phyloP scores from a whole-genome alignment of 164 flowering plant species.

The Pachysandra terminalis region DNA sequence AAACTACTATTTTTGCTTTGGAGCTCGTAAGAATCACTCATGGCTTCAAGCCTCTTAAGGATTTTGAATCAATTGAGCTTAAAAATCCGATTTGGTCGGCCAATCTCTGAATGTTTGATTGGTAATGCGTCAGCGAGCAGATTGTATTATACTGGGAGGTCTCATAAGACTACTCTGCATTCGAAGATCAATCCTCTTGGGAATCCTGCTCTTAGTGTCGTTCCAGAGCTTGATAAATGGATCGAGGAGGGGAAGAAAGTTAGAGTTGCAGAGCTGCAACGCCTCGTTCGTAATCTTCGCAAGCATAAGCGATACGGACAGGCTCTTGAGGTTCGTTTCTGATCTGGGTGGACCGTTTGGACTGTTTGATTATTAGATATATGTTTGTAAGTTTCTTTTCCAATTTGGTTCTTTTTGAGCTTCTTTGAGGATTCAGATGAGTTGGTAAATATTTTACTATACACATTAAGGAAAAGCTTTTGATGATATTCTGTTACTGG shows the following conservation, averaged over 20 bases:
- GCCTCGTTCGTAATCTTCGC: conserved; percentile 65
- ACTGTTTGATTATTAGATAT: background rate
- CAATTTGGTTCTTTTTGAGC: background rate
- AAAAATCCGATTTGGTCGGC: background rate
- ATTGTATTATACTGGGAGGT: conserved; percentile 28
- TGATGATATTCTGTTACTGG: background rate
- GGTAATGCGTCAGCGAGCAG: conserved; percentile 9
- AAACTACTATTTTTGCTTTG: too few species aligned
- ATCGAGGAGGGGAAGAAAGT: conserved; percentile 41
- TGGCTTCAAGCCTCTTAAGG: conserved; percentile 2
- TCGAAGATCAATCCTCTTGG: conserved; percentile 60
- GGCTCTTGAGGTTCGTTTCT: conserved; percentile 62
- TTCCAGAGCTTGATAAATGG: conserved; percentile 71
- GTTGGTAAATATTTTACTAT: too few species aligned
- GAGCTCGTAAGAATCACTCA: background rate
- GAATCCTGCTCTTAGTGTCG: conserved; percentile 34
- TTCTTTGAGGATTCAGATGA: too few species aligned
- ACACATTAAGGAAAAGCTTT: too few species aligned
- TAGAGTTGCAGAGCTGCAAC: conserved; percentile 46
- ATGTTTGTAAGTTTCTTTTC: background rate
- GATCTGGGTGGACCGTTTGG: background rate
- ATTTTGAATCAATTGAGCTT: conserved; percentile 12
- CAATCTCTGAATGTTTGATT: conserved; percentile 6
- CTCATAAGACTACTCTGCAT: conserved; percentile 32
- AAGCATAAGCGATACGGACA: conserved; percentile 61